Base-by-base conservation (phyloP, 1,284 basidiomycete genomes). In the Sporisorium iseilematis-ciliati region DNA sequence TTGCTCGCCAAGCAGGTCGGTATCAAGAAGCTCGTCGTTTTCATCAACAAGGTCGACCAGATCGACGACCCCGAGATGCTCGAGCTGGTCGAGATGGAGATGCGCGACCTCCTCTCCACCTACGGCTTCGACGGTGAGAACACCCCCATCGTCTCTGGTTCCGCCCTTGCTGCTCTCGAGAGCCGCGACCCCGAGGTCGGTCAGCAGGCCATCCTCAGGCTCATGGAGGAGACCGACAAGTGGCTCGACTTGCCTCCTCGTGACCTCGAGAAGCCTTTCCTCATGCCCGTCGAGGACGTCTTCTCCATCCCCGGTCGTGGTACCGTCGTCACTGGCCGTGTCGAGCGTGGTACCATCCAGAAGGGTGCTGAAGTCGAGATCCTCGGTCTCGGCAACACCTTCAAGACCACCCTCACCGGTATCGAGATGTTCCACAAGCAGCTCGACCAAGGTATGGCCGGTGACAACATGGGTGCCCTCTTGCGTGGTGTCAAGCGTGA, bases 371-470 rank as follows among this genome's bases (percentile, higher is more conserved):
- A 99, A 87, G 90, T 99, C 51, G 96, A 99, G 88, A 90, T 99
- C 74, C 86, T 99, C 79, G 97, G 97, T 80, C 88, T 94, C 67
- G 96, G 95, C 66, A 87, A 88, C 61, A 88, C 88, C 68, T 87
- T 94, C 87, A 98, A 97, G 90, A 97, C 96, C 14, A 96, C 92
- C 35, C 88, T 99, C 65, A 99, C 95, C 79, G 95, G 95, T 80
- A 95, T 98, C 84, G 96, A 99, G 87, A 98, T 97, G 93, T 99
- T 99, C 91, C 95, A 97, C 90, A 98, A 97, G 89, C 97, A 99
- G 88, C 90, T 99, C 71, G 97, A 99, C 62, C 91, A 95, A 69
- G 96, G 94, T 75, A 94, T 98, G 87, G 96, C 97, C 78, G 97
- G 97, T 85, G 97, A 99, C 88, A 99, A 99, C 89, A 98, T 98